Percentiles rank a stretch among this genome's conserved stretches.
Conservation (phyloP, 2,329 filamentous ascomycete genomes). For the Exophiala xenobiotica region DNA sequence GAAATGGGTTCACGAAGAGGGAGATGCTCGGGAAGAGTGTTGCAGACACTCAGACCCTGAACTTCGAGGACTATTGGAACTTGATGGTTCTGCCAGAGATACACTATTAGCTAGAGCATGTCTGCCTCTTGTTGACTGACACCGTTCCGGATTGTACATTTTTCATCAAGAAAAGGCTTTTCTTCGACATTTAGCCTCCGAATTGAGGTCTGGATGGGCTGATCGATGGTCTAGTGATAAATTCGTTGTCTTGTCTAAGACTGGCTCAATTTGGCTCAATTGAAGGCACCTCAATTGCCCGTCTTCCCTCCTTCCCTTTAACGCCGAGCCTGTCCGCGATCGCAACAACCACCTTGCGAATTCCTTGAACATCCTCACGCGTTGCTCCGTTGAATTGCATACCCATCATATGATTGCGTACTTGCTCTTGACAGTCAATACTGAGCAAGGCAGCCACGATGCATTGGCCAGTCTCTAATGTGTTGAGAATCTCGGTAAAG, state of each 20-base stretch:
- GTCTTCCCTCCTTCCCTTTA: too few species aligned
- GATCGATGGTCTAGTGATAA: too few species aligned
- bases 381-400: background rate
- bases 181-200: too few species aligned
- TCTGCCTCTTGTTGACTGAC: too few species aligned
- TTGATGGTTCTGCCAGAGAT: slow-evolving; percentile 6
- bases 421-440: background rate
- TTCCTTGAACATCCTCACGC: background rate
- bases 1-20: slow-evolving; percentile 46
- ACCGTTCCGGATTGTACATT: too few species aligned
- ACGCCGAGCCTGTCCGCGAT: background rate
- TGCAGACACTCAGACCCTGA: slow-evolving; percentile 10
- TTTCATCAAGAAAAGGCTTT: too few species aligned
- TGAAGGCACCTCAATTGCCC: too few species aligned
- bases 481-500: background rate
- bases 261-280: too few species aligned
- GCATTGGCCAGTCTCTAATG: background rate
- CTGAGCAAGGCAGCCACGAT: background rate
- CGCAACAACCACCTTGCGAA: background rate
- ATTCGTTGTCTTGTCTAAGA: too few species aligned
- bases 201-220: too few species aligned
- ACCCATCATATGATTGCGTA: background rate
- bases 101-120: background rate
- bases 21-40: slow-evolving; percentile 40
- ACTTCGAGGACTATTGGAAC: slow-evolving; percentile 16